Evolutionary conservation across 2,329 filamentous ascomycete species (phyloP).

Genomic region (Penicillium sp.): DNA sequence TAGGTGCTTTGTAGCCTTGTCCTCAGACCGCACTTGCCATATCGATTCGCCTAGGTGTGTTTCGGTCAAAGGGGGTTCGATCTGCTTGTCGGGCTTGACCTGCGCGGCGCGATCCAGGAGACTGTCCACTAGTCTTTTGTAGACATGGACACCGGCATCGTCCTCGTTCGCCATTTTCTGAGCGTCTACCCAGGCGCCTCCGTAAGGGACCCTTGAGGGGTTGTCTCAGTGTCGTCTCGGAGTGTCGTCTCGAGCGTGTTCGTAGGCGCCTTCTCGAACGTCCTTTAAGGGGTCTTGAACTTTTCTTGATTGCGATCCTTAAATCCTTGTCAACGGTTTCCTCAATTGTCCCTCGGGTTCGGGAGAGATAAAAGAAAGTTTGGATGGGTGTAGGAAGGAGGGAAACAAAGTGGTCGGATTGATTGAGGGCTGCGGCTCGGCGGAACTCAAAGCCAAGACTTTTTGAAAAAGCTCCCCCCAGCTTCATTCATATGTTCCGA

Average conservation of each 20-base stretch:
- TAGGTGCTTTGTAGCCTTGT: slow-evolving; percentile 29
- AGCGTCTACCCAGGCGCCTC: neutral
- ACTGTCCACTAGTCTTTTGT: slow-evolving; percentile 47
- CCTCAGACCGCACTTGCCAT: slow-evolving; percentile 31
- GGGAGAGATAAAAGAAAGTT: slow-evolving; percentile 1
- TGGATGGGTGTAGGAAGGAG: slow-evolving; percentile 1
- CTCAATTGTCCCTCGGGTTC: neutral
- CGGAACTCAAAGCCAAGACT: slow-evolving; percentile 23
- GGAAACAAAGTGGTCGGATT: slow-evolving; percentile 3
- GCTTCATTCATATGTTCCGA: slow-evolving; percentile 23
- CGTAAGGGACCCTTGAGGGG: neutral
- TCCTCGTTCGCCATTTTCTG: slow-evolving; percentile 29
- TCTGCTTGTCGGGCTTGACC: slow-evolving; percentile 51
- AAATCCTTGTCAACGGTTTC: neutral
- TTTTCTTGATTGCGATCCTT: neutral
- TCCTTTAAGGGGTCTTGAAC: neutral
- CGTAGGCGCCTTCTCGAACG: neutral
- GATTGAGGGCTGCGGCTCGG: slow-evolving; percentile 25
- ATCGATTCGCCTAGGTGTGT: slow-evolving; percentile 44
- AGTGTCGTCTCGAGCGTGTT: neutral
- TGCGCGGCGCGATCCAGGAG: slow-evolving; percentile 53
- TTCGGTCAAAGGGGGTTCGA: slow-evolving; percentile 69
- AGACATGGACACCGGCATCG: slow-evolving; percentile 34
- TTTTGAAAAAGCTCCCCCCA: slow-evolving; percentile 26
- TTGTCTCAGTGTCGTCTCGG: neutral